These are phyloP conservation scores for Beta vulgaris DNA, from an alignment of 148 eudicot species.

Conservation along the genomic window DNA sequence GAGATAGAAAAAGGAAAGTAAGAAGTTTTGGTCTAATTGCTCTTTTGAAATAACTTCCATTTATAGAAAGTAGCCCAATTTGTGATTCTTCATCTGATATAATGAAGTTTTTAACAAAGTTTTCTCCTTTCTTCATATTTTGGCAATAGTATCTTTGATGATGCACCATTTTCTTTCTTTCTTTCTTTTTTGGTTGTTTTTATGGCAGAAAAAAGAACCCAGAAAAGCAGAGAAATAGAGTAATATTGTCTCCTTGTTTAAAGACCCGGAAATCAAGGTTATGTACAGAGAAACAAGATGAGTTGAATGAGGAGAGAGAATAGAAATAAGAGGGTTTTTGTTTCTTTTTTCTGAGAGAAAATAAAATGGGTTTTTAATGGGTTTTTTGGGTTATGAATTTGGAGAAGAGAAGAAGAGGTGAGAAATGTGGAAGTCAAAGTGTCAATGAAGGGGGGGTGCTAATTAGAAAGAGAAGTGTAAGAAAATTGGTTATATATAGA, in stretches of 20 bases:
- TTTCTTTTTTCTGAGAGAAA: not conserved
- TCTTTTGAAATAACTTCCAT: slow-evolving; percentile 25
- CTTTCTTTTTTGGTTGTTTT: not conserved
- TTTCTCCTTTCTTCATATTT: slow-evolving; percentile 49
- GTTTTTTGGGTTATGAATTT: not conserved
- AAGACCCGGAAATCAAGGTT: not conserved
- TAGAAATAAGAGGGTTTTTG: not conserved
- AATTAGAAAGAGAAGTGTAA: not conserved
- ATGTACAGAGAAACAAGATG: not conserved
- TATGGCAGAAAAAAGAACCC: not conserved
- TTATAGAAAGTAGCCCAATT: slow-evolving; percentile 17
- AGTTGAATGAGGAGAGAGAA: not conserved
- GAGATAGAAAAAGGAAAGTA: slow-evolving; percentile 40
- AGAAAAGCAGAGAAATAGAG: not conserved
- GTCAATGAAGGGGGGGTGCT: not conserved
- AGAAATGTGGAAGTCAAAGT: not conserved
- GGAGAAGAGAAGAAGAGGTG: not conserved
- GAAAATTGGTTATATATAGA: slow-evolving; percentile 13
- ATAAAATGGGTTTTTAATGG: not conserved
- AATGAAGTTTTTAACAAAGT: slow-evolving; percentile 8
- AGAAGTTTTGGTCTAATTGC: slow-evolving; percentile 46
- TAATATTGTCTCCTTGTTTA: not conserved
- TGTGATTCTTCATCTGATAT: slow-evolving; percentile 44
- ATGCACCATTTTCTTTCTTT: slow-evolving; percentile 48
- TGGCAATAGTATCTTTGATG: slow-evolving; percentile 56